Evolutionary conservation across 2,329 filamentous ascomycete species (phyloP).

Genomic region (Aspergillus pseudonomiae): DNA sequence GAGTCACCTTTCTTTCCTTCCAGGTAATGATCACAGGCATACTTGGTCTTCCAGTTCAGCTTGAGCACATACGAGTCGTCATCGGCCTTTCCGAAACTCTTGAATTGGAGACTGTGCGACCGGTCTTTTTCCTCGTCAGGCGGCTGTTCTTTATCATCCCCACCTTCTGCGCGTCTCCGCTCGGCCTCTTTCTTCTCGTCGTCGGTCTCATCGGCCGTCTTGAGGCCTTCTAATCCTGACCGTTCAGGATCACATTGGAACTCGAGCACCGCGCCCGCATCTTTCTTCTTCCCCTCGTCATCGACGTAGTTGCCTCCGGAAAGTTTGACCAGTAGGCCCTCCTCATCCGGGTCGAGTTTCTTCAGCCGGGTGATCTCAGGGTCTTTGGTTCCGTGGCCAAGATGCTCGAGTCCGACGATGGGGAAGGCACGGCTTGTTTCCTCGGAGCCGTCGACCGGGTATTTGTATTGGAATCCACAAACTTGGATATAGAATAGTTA

Average conservation of each 20-base stretch:
- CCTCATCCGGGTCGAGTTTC: constrained; percentile 65
- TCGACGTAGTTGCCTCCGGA: constrained; percentile 60
- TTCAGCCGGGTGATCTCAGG: constrained; percentile 68
- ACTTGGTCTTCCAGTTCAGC: constrained; percentile 83
- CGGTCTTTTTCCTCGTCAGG: constrained; percentile 26
- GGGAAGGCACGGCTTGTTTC: constrained; percentile 63
- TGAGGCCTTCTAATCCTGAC: constrained; percentile 68
- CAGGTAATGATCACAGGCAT: constrained; percentile 71
- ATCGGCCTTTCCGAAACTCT: constrained; percentile 68
- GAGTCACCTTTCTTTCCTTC: constrained; percentile 48
- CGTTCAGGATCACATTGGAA: constrained; percentile 77
- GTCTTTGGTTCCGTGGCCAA: constrained; percentile 55
- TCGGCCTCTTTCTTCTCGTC: constrained; percentile 25
- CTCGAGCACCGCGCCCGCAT: constrained; percentile 69
- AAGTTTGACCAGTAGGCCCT: constrained; percentile 73
- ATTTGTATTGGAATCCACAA: constrained; percentile 70
- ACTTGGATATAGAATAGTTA: constrained; percentile 53
- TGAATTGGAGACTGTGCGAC: constrained; percentile 70
- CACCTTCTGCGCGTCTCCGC: constrained; percentile 22
- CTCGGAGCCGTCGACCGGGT: constrained; percentile 52
- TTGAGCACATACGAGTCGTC: constrained; percentile 66
- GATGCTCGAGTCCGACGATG: constrained; percentile 72
- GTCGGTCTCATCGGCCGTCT: constrained; percentile 25
- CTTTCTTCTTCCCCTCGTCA: constrained; percentile 60
- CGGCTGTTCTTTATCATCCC: constrained; percentile 23